Conservation (phyloP, 495 filamentous ascomycete genomes). For the Podospora conica region DNA sequence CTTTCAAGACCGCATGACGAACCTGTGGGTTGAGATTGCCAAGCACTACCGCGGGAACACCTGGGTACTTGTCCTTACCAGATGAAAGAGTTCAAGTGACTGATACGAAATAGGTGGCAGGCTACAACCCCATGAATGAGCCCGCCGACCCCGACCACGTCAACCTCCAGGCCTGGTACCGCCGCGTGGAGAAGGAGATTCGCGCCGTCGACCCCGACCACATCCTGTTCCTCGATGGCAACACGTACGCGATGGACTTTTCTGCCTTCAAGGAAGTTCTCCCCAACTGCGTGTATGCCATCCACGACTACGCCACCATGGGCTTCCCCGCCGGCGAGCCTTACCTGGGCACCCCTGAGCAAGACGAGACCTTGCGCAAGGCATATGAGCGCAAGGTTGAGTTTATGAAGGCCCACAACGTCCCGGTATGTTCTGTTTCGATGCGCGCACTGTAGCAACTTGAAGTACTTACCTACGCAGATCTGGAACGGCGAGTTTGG, state of each 20-base stretch:
- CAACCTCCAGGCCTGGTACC: slow-evolving; percentile 51
- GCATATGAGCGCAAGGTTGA: slow-evolving; percentile 51
- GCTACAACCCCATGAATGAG: slow-evolving; percentile 64
- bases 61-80: slow-evolving; percentile 9
- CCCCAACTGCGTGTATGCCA: slow-evolving; percentile 53
- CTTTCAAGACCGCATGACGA: slow-evolving; percentile 53
- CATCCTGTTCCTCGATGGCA: slow-evolving; percentile 60
- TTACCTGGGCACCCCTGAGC: slow-evolving; percentile 47
- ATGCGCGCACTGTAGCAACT: not conserved
- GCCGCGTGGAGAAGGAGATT: slow-evolving; percentile 52
- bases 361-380: slow-evolving; percentile 43
- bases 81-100: not conserved
- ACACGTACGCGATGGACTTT: slow-evolving; percentile 57
- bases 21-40: slow-evolving; percentile 56
- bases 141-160: slow-evolving; percentile 54
- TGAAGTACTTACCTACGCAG: not conserved
- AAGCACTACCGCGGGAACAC: slow-evolving; percentile 50
- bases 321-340: slow-evolving; percentile 51
- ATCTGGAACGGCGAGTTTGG: slow-evolving; percentile 64
- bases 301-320: slow-evolving; percentile 56
- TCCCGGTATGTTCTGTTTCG: slow-evolving; percentile 35
- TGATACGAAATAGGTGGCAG: slow-evolving; percentile 39
- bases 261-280: slow-evolving; percentile 31
- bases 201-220: slow-evolving; percentile 54
- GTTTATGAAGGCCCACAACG: slow-evolving; percentile 49